phyloP scores from a whole-genome alignment of 2,329 filamentous ascomycete species.

The Fusarium sp. region DNA sequence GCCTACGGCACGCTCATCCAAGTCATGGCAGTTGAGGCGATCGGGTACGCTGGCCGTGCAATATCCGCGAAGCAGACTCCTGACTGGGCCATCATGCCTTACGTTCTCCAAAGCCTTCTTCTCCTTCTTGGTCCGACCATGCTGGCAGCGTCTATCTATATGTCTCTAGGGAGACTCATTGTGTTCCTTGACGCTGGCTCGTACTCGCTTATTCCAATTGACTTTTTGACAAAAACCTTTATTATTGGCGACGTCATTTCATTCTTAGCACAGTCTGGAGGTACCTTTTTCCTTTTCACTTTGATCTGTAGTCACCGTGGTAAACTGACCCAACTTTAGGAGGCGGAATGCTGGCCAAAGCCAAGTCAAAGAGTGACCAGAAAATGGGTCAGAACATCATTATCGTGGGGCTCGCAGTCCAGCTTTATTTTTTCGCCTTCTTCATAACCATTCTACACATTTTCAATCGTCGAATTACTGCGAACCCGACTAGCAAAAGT shows the following conservation, averaged over 20 bases:
- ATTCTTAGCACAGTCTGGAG: neutral
- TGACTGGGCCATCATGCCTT: neutral
- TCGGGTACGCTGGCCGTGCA: neutral
- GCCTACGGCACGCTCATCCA: no score
- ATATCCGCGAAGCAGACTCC: neutral
- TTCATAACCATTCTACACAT: neutral
- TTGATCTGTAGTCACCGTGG: no score
- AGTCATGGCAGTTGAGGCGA: neutral
- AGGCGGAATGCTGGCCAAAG: neutral
- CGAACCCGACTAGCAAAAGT: neutral
- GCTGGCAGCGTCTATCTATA: neutral
- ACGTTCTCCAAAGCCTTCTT: neutral
- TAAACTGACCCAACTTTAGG: neutral
- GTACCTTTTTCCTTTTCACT: no score
- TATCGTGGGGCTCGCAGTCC: neutral
- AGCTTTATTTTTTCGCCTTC: neutral
- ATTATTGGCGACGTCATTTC: neutral
- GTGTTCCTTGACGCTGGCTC: neutral
- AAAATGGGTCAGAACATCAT: neutral
- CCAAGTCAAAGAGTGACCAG: neutral
- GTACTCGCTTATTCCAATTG: neutral
- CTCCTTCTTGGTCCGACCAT: neutral
- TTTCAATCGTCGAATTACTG: neutral
- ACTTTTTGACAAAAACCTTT: neutral
- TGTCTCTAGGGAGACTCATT: neutral